Evolutionary conservation across 306 rosid genomes (phyloP).

Genomic region (Acacia melanoxylon): DNA sequence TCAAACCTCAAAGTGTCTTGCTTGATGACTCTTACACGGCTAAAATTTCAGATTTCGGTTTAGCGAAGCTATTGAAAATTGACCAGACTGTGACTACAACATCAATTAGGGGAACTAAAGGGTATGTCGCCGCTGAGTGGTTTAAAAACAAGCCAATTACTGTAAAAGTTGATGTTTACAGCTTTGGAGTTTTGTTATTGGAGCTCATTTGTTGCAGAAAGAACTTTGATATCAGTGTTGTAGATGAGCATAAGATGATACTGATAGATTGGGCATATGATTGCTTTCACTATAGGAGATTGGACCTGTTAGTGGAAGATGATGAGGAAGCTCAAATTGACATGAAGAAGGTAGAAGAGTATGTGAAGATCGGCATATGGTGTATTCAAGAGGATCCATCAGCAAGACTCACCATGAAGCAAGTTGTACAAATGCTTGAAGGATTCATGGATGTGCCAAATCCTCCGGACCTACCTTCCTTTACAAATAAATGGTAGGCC

Average conservation of each 20-base stretch:
- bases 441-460: constrained; percentile 24
- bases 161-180: constrained; percentile 24
- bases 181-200: constrained; percentile 25
- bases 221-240: neutral
- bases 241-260: constrained; percentile 3
- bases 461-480: constrained; percentile 6
- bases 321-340: constrained; percentile 16
- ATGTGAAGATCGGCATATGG: constrained; percentile 8
- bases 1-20: constrained; percentile 29
- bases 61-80: constrained; percentile 22
- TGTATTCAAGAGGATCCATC: constrained; percentile 22
- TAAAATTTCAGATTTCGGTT: constrained; percentile 24
- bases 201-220: constrained; percentile 26
- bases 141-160: constrained; percentile 18
- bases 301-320: constrained; percentile 15
- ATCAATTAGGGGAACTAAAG: constrained; percentile 30
- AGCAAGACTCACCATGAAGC: constrained; percentile 23
- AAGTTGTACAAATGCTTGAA: constrained; percentile 14
- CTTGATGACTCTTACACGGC: constrained; percentile 19
- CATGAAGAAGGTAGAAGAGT: constrained; percentile 11
- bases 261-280: constrained; percentile 25
- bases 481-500: neutral
- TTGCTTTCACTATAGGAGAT: constrained; percentile 4
- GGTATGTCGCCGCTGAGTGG: constrained; percentile 34
- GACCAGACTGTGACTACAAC: constrained; percentile 17